Percentiles rank a stretch among this genome's conserved stretches.
phyloP scores from a whole-genome alignment of 179 eudicot species.

The Carnegiea gigantea region DNA sequence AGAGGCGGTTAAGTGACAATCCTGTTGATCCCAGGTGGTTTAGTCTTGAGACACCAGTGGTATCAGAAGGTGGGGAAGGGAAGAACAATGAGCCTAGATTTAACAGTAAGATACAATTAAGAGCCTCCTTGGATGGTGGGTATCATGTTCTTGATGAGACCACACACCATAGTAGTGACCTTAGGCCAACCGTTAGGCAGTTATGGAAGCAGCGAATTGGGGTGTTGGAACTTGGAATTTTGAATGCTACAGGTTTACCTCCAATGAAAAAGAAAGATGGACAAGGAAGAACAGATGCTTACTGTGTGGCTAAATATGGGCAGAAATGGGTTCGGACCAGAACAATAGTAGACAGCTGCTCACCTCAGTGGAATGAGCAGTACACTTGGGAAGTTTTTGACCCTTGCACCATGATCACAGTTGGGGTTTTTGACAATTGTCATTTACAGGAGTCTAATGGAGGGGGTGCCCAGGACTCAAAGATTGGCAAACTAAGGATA shows the following conservation, averaged over 20 bases:
- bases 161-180: slow-evolving; percentile 28
- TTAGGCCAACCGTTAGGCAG: slow-evolving; percentile 31
- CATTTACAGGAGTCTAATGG: slow-evolving; percentile 23
- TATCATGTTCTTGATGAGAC: slow-evolving; percentile 38
- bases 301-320: slow-evolving; percentile 46
- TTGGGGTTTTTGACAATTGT: slow-evolving; percentile 40
- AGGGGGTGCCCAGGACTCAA: slow-evolving; percentile 23
- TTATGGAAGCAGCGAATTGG: slow-evolving; percentile 36
- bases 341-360: slow-evolving; percentile 30
- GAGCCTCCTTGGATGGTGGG: slow-evolving; percentile 34
- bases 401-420: slow-evolving; percentile 40
- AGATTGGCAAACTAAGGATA: slow-evolving; percentile 43
- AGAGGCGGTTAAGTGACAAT: slow-evolving; percentile 27
- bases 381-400: slow-evolving; percentile 43
- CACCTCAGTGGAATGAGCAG: slow-evolving; percentile 46
- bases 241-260: slow-evolving; percentile 27
- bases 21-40: slow-evolving; percentile 31
- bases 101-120: slow-evolving; percentile 31
- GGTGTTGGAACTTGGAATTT: slow-evolving; percentile 31
- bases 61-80: slow-evolving; percentile 1
- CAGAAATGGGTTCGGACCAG: slow-evolving; percentile 43
- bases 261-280: slow-evolving; percentile 28
- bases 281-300: slow-evolving; percentile 32
- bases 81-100: slow-evolving; percentile 2
- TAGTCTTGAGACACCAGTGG: slow-evolving; percentile 18